Evolutionary conservation across 2,329 filamentous ascomycete genomes (phyloP).

Genomic region (Venturia nashicola): DNA sequence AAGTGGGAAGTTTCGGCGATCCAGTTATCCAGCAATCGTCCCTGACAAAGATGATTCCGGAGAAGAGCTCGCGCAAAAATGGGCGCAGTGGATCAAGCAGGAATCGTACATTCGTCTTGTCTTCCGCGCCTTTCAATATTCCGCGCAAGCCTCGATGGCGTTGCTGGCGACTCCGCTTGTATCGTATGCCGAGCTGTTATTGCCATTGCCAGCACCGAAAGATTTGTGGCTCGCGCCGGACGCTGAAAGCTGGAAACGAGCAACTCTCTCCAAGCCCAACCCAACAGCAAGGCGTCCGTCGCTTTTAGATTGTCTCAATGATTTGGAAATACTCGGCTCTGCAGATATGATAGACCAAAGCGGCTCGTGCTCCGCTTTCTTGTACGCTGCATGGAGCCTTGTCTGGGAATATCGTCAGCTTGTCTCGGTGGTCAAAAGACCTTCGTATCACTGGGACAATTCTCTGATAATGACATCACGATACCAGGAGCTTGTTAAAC

Average conservation of each 20-base stretch:
- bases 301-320: conserved; percentile 21
- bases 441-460: conserved; percentile 29
- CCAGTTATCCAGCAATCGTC: conserved; percentile 39
- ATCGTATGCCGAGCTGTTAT: conserved; percentile 55
- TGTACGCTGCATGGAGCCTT: conserved; percentile 54
- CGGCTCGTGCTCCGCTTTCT: conserved; percentile 45
- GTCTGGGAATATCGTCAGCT: conserved; percentile 56
- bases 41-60: conserved; percentile 44
- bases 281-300: conserved; percentile 16
- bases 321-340: conserved; percentile 39
- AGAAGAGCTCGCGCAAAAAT: conserved; percentile 48
- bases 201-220: conserved; percentile 51
- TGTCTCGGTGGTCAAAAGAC: conserved; percentile 38
- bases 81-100: conserved; percentile 50
- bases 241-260: conserved; percentile 51
- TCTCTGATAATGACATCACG: conserved; percentile 27
- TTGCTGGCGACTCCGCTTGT: conserved; percentile 52
- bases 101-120: conserved; percentile 59
- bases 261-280: conserved; percentile 36
- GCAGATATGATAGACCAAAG: conserved; percentile 44
- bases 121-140: conserved; percentile 52
- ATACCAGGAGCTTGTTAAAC: conserved; percentile 50
- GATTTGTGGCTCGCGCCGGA: conserved; percentile 54
- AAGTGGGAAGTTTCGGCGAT: conserved; percentile 46
- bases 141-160: conserved; percentile 56